Evolutionary conservation across 495 filamentous ascomycete species (phyloP).

Genomic region (Mycothermus thermophilus): DNA sequence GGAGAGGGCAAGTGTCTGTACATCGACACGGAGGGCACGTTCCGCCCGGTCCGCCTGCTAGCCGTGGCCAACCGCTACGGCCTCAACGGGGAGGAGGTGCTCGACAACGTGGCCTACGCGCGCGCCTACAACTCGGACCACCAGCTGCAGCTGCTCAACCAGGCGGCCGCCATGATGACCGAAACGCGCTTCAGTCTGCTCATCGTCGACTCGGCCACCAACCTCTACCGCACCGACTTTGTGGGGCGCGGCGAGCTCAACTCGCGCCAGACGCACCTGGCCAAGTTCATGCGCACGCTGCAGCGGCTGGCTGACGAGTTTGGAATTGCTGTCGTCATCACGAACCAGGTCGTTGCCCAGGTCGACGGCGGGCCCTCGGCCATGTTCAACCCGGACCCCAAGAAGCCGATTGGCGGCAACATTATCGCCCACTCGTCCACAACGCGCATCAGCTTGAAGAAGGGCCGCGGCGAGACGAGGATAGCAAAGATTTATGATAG

Average conservation of each 20-base stretch:
- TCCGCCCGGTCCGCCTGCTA: constrained; percentile 79
- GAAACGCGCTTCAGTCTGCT: constrained; percentile 94
- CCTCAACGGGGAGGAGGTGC: constrained; percentile 86
- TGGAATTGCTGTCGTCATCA: constrained; percentile 95
- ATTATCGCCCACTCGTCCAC: constrained; percentile 97
- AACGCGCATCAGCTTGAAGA: constrained; percentile 79
- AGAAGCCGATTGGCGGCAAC: constrained; percentile 97
- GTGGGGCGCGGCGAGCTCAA: constrained; percentile 85
- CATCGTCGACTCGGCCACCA: constrained; percentile 88
- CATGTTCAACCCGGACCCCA: constrained; percentile 98
- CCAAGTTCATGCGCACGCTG: constrained; percentile 91
- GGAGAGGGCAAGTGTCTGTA: constrained; percentile 98
- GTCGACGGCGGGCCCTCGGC: constrained; percentile 89
- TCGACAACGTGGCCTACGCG: constrained; percentile 96
- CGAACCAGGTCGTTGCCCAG: constrained; percentile 96
- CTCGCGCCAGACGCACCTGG: constrained; percentile 78
- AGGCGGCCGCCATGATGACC: constrained; percentile 97
- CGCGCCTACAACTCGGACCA: constrained; percentile 97
- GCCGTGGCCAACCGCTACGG: constrained; percentile 89
- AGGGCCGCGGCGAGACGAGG: constrained; percentile 86
- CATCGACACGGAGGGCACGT: constrained; percentile 96
- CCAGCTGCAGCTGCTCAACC: constrained; percentile 84
- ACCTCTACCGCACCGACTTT: constrained; percentile 92
- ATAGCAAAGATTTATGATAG: constrained; percentile 99
- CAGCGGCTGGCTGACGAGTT: constrained; percentile 95